Conservation (phyloP, 2,329 filamentous ascomycete species). For the Botrytis deweyae region DNA sequence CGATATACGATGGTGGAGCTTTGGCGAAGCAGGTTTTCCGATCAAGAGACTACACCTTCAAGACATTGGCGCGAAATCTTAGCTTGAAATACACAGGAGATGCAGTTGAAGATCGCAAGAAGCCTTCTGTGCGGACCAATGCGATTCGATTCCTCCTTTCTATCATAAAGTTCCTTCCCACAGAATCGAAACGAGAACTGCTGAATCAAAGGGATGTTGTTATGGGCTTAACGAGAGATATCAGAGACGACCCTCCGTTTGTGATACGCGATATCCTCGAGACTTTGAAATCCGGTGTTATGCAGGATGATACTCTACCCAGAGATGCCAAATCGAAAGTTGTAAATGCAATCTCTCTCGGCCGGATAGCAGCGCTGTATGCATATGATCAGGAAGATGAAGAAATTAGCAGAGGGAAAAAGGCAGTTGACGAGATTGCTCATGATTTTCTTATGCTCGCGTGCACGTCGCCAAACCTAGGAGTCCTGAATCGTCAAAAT, state of each 20-base stretch:
- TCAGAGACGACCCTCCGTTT: constrained; percentile 74
- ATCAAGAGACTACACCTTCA: constrained; percentile 74
- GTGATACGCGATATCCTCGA: constrained; percentile 74
- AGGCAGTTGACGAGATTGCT: constrained; percentile 63
- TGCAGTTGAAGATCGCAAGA: constrained; percentile 61
- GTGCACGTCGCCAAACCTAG: constrained; percentile 72
- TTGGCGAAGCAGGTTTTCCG: constrained; percentile 76
- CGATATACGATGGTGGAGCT: constrained; percentile 80
- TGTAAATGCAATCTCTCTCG: constrained; percentile 72
- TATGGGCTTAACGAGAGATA: constrained; percentile 69
- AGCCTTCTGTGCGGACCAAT: constrained; percentile 79
- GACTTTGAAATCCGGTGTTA: constrained; percentile 65
- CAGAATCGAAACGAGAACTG: constrained; percentile 77
- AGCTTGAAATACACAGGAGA: constrained; percentile 63
- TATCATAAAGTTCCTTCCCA: constrained; percentile 74
- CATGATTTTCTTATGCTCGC: constrained; percentile 74
- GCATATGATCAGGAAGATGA: constrained; percentile 54
- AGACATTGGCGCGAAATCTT: constrained; percentile 77
- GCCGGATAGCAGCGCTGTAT: constrained; percentile 71
- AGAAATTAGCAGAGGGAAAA: constrained; percentile 43
- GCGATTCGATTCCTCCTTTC: constrained; percentile 78
- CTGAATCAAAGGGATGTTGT: constrained; percentile 71
- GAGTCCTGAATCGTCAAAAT: constrained; percentile 71
- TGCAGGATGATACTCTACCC: constrained; percentile 72
- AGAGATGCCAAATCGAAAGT: constrained; percentile 72